These are phyloP conservation scores for Cucumis melo DNA, from an alignment of 306 rosid genomes.

Conservation along the genomic window DNA sequence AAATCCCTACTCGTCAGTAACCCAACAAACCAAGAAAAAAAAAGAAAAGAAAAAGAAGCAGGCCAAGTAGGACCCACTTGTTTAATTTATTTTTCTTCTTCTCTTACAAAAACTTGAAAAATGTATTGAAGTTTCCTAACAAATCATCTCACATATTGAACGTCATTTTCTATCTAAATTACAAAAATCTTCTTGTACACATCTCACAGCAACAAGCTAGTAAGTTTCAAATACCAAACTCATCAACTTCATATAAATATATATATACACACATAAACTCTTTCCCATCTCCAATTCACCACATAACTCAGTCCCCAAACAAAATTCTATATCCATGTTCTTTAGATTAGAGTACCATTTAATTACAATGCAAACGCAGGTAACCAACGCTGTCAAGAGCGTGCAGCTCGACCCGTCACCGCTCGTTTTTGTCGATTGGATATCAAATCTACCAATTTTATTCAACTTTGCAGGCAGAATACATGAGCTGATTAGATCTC, in stretches of 20 bases:
- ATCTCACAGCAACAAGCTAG: background rate
- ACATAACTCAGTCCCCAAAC: background rate
- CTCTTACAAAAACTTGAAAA: background rate
- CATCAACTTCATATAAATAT: background rate
- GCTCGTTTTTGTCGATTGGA: conserved; percentile 4
- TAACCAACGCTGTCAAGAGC: background rate
- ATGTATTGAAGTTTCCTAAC: conserved; percentile 1
- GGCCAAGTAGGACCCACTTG: background rate
- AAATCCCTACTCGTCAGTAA: background rate
- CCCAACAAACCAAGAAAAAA: background rate
- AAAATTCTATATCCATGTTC: background rate
- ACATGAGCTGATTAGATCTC: background rate
- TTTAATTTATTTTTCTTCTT: background rate
- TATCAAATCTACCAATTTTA: background rate
- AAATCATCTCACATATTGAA: background rate
- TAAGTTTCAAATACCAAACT: background rate
- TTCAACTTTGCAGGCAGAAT: background rate
- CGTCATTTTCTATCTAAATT: background rate
- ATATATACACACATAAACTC: background rate
- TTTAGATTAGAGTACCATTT: background rate
- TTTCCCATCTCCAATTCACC: background rate
- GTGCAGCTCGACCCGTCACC: conserved; percentile 2
- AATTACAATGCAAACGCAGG: conserved; percentile 11
- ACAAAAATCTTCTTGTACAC: background rate
- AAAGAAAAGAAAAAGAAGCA: background rate